A percentile compares a stretch with the other conserved stretches of the same genome.
phyloP scores from a whole-genome alignment of 352 stramenopile genomes.

The Globisporangium megalacanthum region DNA sequence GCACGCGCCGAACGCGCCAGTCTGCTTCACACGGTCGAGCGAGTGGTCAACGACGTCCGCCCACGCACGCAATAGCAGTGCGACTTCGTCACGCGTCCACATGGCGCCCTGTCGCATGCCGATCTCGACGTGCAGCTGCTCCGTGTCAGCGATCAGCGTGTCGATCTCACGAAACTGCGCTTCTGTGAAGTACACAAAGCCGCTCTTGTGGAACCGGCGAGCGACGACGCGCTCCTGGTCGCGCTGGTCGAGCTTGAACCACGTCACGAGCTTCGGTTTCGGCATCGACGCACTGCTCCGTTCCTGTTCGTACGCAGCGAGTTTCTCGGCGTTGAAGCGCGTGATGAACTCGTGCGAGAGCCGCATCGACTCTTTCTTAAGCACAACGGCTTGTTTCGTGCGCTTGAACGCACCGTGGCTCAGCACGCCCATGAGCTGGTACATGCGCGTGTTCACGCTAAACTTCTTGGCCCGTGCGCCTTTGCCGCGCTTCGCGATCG shows the following conservation, averaged over 20 bases:
- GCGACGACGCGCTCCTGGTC: conserved; percentile 11
- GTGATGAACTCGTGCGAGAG: conserved; percentile 10
- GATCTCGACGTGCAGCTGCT: background rate
- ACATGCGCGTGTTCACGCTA: conserved; percentile 11
- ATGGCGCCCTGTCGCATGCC: conserved; percentile 2
- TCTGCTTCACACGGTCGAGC: background rate
- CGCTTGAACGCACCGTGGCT: conserved; percentile 3
- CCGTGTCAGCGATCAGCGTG: conserved; percentile 4
- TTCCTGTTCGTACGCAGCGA: background rate
- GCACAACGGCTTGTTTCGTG: conserved; percentile 10
- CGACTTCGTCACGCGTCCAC: conserved; percentile 8
- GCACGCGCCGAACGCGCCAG: conserved; percentile 1
- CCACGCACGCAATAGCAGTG: conserved; percentile 10
- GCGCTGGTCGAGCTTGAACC: conserved; percentile 4
- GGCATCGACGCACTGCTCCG: background rate
- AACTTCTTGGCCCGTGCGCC: background rate
- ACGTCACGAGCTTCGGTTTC: background rate
- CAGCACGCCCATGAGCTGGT: conserved; percentile 5
- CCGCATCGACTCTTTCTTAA: conserved; percentile 13
- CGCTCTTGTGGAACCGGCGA: conserved; percentile 3
- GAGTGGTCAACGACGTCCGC: conserved; percentile 4
- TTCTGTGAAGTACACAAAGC: conserved; percentile 13
- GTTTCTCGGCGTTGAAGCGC: conserved; percentile 1
- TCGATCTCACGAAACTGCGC: conserved; percentile 5
- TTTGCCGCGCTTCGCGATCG: conserved; percentile 1